phyloP scores from a whole-genome alignment of 163 green algal species.

The Smithsoniella earleae region DNA sequence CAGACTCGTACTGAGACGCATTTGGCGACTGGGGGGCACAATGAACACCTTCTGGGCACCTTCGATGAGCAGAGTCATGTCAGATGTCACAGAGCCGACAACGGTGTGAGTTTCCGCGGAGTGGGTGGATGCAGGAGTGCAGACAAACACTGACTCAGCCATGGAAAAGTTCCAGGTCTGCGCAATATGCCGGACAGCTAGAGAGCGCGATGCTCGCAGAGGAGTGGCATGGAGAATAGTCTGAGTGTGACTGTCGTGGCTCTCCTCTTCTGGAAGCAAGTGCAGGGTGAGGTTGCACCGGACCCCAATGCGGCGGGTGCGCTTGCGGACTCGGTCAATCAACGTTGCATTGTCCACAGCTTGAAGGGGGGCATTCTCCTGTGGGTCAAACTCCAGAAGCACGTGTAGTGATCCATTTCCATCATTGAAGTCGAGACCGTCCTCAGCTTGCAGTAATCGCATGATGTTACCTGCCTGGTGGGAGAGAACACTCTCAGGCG shows the following conservation, averaged over 20 bases:
- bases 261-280: slow-evolving; percentile 38
- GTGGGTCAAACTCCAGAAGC: slow-evolving; percentile 24
- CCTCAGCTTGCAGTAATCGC: slow-evolving; percentile 27
- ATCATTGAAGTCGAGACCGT: slow-evolving; percentile 1
- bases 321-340: slow-evolving; percentile 46
- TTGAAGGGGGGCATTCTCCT: slow-evolving; percentile 17
- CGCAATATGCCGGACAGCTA: slow-evolving; percentile 74
- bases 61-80: slow-evolving; percentile 23
- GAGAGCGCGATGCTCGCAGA: slow-evolving; percentile 63
- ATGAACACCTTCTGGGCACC: slow-evolving; percentile 35
- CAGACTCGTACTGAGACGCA: background rate
- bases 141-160: slow-evolving; percentile 46
- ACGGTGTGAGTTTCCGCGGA: background rate
- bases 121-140: slow-evolving; percentile 32
- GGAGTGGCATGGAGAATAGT: slow-evolving; percentile 78
- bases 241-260: slow-evolving; percentile 32
- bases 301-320: slow-evolving; percentile 51
- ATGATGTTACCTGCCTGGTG: background rate
- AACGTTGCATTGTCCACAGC: slow-evolving; percentile 35
- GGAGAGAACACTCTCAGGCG: background rate
- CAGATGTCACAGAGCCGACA: background rate
- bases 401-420: slow-evolving; percentile 32
- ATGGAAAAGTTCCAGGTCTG: slow-evolving; percentile 53
- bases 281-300: slow-evolving; percentile 53
- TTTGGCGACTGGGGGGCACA: slow-evolving; percentile 32